Conservation (phyloP, 768 basidiomycete species). For the Pleurotus djamor region DNA sequence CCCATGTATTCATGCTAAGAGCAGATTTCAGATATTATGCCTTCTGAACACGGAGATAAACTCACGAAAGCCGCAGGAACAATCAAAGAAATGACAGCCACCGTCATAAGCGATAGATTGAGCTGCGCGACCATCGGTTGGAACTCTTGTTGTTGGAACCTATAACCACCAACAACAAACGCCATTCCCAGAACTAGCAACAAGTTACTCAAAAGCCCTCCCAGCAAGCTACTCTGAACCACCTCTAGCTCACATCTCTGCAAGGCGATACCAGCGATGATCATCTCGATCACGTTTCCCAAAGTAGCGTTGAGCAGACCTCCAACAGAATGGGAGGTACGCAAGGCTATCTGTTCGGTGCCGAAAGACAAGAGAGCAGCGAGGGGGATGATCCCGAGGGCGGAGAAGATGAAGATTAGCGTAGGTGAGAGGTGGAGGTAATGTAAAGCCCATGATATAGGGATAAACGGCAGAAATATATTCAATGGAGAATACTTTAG, state of each 20-base stretch:
- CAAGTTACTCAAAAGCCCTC: slow-evolving; percentile 62
- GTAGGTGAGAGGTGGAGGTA: slow-evolving; percentile 42
- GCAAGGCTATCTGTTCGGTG: slow-evolving; percentile 50
- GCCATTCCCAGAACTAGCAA: slow-evolving; percentile 85
- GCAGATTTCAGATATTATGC: slow-evolving; percentile 12
- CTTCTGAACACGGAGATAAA: slow-evolving; percentile 10
- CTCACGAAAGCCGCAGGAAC: slow-evolving; percentile 61
- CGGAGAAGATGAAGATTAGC: slow-evolving; percentile 44
- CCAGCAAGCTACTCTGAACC: slow-evolving; percentile 50
- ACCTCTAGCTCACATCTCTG: slow-evolving; percentile 41
- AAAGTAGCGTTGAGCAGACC: slow-evolving; percentile 53
- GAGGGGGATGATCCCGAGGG: slow-evolving; percentile 48
- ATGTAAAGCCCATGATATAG: slow-evolving; percentile 48
- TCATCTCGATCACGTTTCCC: slow-evolving; percentile 53
- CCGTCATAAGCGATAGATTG: slow-evolving; percentile 64
- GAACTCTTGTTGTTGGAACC: slow-evolving; percentile 51
- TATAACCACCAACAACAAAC: slow-evolving; percentile 59
- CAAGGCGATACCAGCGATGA: slow-evolving; percentile 44
- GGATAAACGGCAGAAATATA: slow-evolving; percentile 44
- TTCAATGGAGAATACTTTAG: slow-evolving; percentile 36
- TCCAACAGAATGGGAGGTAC: slow-evolving; percentile 46
- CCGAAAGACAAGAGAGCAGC: slow-evolving; percentile 50
- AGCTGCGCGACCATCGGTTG: slow-evolving; percentile 58
- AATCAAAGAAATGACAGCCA: slow-evolving; percentile 68
- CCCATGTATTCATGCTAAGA: slow-evolving; percentile 33